Evolutionary conservation across 805 yeast species (phyloP).

Genomic region (Candida montana): DNA sequence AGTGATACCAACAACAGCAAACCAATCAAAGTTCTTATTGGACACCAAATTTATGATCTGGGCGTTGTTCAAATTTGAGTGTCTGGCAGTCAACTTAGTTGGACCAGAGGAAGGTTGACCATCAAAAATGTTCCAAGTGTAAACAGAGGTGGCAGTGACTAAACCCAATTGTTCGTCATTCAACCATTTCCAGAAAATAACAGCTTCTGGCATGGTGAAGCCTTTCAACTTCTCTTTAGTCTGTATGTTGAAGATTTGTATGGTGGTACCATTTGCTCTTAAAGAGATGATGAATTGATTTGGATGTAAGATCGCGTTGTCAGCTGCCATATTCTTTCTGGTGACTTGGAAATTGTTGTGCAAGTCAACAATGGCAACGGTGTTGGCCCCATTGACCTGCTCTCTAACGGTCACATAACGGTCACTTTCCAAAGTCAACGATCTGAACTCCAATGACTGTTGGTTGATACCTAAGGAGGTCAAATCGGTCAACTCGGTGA

Average conservation of each 20-base stretch:
- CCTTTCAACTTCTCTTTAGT: constrained; percentile 87
- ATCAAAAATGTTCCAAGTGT: constrained; percentile 80
- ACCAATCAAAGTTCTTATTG: constrained; percentile 81
- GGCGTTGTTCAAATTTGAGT: constrained; percentile 66
- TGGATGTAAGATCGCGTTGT: constrained; percentile 96
- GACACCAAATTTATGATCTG: constrained; percentile 90
- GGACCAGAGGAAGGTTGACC: constrained; percentile 78
- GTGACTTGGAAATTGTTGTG: constrained; percentile 72
- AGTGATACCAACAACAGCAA: constrained; percentile 90
- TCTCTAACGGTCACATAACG: constrained; percentile 81
- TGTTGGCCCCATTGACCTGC: constrained; percentile 55
- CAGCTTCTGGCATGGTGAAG: constrained; percentile 79
- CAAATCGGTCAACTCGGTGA: constrained; percentile 90
- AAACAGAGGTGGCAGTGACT: constrained; percentile 71
- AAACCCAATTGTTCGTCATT: constrained; percentile 68
- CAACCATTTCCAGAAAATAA: constrained; percentile 95
- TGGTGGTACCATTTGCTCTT: constrained; percentile 93
- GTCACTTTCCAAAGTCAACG: constrained; percentile 93
- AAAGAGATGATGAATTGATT: constrained; percentile 81
- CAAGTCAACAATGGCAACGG: constrained; percentile 92
- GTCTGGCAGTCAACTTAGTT: constrained; percentile 72
- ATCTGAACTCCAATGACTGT: constrained; percentile 80
- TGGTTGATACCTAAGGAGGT: constrained; percentile 82
- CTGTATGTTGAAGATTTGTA: constrained; percentile 88
- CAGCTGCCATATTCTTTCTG: constrained; percentile 94